Conservation (phyloP, 495 filamentous ascomycete species). For the Aspergillus mulundensis region DNA sequence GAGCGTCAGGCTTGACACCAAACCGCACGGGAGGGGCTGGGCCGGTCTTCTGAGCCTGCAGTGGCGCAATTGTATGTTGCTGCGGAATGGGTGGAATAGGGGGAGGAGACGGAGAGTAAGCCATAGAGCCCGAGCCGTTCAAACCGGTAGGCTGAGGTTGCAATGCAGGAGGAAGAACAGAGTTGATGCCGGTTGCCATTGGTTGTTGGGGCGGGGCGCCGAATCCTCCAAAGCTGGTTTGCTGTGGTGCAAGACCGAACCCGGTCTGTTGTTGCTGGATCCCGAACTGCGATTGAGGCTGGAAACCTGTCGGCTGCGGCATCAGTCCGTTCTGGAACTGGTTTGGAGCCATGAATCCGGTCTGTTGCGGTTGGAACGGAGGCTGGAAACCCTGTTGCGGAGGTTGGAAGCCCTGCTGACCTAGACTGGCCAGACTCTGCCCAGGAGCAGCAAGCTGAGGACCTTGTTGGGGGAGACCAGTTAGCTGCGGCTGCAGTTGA, state of each 20-base stretch:
- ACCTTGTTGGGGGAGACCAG: slow-evolving; percentile 56
- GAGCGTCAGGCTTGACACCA: slow-evolving; percentile 61
- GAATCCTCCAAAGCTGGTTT: slow-evolving; percentile 58
- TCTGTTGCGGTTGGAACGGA: slow-evolving; percentile 49
- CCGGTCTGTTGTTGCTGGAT: slow-evolving; percentile 49
- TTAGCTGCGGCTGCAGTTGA: slow-evolving; percentile 80
- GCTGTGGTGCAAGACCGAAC: slow-evolving; percentile 60
- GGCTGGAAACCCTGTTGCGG: slow-evolving; percentile 53
- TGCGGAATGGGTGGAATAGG: slow-evolving; percentile 44
- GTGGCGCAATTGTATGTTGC: slow-evolving; percentile 50
- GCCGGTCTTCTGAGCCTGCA: slow-evolving; percentile 86
- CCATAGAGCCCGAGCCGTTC: slow-evolving; percentile 51
- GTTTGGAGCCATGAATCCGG: slow-evolving; percentile 53
- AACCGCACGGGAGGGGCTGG: slow-evolving; percentile 90
- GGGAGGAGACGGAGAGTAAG: slow-evolving; percentile 37
- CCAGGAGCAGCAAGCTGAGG: slow-evolving; percentile 63
- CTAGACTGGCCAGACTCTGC: slow-evolving; percentile 70
- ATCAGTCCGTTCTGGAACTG: slow-evolving; percentile 45
- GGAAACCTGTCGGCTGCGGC: slow-evolving; percentile 52
- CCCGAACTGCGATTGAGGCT: slow-evolving; percentile 46
- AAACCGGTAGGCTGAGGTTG: slow-evolving; percentile 53
- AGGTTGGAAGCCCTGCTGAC: slow-evolving; percentile 58
- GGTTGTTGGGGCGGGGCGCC: slow-evolving; percentile 43
- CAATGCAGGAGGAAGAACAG: slow-evolving; percentile 39
- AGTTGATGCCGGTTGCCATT: slow-evolving; percentile 48